Evolutionary conservation across 805 yeast genomes (phyloP), one percentile per base, ranked within the genome.

Genomic region (Suhomyces emberorum): DNA sequence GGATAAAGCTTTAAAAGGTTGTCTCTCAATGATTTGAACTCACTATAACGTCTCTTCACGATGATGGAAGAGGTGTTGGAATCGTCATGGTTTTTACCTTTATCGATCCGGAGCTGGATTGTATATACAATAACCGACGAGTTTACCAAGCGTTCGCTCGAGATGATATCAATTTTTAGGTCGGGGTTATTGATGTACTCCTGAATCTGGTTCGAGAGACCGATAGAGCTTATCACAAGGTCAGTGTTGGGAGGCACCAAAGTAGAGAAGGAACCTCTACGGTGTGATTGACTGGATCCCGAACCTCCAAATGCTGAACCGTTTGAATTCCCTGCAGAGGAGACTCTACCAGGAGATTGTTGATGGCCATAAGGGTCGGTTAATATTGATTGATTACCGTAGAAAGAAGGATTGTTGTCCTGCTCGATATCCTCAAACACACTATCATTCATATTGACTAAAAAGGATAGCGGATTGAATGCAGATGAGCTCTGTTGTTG

Each of bases 321-420:
- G 26, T 23, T n/a, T 5, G 26, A 23, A 5, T 14, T 14, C 26
- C 12, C 12, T 5, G 26, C 14, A 5, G 12, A 6, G 9, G 7
- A 9, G 6, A 5, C 26, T 6, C 5, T 9, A 9, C 26, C 6
- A 23, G 26, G 26, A 7, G 26, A n/a, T 7, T 23, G 26, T 7
- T 23, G 26, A 7, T 31, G 41, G 4, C 59, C 57, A 41, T 52
- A 55, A 3, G 62, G 61, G 30, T 54, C 59, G n/a, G 47, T 42
- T 18, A 55, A 27, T 3, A 57, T 53, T 10, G 64, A 52, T 18
- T 51, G 57, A 41, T 57, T 57, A 3, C 65, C 66, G 42, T 64
- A 67, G 39, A 65, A 58, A 26, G 70, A 66, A 10, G 73, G 73
- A 39, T 68, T 68, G 48, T 67, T 68, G 41, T 68, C 73, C 45